phyloP scores from a whole-genome alignment of 2,329 filamentous ascomycete species.

The Davidsoniella virescens region DNA sequence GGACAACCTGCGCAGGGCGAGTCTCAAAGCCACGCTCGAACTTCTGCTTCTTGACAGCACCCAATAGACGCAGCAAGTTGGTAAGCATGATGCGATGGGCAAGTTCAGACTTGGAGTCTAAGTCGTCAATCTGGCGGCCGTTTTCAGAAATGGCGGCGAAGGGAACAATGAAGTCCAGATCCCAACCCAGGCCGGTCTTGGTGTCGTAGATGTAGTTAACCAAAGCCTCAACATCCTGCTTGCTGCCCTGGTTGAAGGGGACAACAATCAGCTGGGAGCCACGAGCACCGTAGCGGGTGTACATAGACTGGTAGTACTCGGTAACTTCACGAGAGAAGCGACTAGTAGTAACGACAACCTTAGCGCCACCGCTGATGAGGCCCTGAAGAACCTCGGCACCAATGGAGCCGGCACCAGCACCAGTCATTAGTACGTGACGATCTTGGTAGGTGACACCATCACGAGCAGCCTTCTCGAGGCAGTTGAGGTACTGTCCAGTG shows the following conservation, averaged over 20 bases:
- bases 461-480: constrained; percentile 74
- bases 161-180: constrained; percentile 87
- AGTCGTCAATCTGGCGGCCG: constrained; percentile 87
- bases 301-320: constrained; percentile 99
- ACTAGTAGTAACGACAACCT: constrained; percentile 91
- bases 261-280: constrained; percentile 96
- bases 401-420: constrained; percentile 92
- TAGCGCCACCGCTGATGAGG: constrained; percentile 88
- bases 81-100: constrained; percentile 99
- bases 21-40: constrained; percentile 77
- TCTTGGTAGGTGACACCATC: constrained; percentile 80
- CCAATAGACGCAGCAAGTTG: constrained; percentile 82
- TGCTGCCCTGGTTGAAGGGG: constrained; percentile 97
- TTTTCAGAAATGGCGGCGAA: constrained; percentile 98
- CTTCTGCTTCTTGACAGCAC: constrained; percentile 83
- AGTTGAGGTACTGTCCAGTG: constrained; percentile 81
- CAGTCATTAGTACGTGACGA: constrained; percentile 96
- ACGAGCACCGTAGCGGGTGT: constrained; percentile 79
- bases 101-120: constrained; percentile 94
- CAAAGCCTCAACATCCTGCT: constrained; percentile 89
- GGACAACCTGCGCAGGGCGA: constrained; percentile 86
- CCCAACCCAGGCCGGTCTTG: constrained; percentile 95
- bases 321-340: constrained; percentile 94
- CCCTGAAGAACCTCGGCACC: constrained; percentile 94
- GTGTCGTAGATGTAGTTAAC: constrained; percentile 92